Base-by-base conservation (phyloP, 2,329 filamentous ascomycete genomes). In the Pestalotiopsis sp. region DNA sequence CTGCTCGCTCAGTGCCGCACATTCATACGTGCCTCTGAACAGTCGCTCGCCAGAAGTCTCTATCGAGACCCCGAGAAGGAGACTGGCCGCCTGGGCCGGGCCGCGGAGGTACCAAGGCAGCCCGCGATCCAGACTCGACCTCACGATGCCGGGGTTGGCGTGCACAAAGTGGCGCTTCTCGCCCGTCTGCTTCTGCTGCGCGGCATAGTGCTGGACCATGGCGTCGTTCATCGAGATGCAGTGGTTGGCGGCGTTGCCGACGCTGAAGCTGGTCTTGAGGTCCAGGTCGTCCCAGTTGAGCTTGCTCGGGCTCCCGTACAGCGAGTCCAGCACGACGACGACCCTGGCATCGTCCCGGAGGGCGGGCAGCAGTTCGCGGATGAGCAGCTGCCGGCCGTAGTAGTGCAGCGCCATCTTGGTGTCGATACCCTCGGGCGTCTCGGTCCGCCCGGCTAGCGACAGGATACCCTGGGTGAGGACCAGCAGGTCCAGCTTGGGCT, bases 361-460 rank as follows among this genome's bases (percentile, higher is more conserved):
- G 0, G 75, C 72, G 0, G 83, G 82, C 0, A 80, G 69, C 4
- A 86, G 75, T 49, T 83, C 80, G 14, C 76, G 73, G 25, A 84
- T 79, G 14, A 85, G 80, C 0, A 83, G 78, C 70, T 84, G 82
- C 13, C 78, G 80, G 17, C 82, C 80, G 68, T 85, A 85, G 70
- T 82, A 84, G 67, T 84, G 82, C n/a, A 85, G 74, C 0, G 78
- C 79, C 76, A 85, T 80, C 70, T 84, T 85, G 61, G 75, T 75
- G 62, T 84, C 82, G 17, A 85, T 79, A 0, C 81, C 82, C 69
- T 86, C 84, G 1, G 78, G 31, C 0, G 83, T 83, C 70, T 84
- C 82, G 1, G 74, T 78, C 49, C 81, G 70, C 0, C 80, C 80
- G 4, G 74, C 75, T 6, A 75, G 73, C 0, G 79, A 79, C 27